These are phyloP conservation scores for Magnaporthiopsis rhizophila DNA, from an alignment of 2,329 filamentous ascomycete species.

Conservation along the genomic window DNA sequence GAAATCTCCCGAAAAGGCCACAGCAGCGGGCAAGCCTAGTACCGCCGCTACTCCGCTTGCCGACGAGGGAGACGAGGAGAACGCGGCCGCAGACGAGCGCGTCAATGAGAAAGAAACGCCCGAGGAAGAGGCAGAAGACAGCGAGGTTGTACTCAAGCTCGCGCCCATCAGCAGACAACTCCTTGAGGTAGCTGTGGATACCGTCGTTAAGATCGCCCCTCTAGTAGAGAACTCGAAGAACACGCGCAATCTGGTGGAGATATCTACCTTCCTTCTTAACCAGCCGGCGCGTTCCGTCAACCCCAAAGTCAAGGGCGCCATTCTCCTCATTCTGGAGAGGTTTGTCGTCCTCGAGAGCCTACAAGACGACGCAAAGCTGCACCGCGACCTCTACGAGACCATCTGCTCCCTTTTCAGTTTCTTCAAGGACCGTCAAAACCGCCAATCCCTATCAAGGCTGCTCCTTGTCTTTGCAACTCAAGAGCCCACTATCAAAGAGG, in stretches of 20 bases:
- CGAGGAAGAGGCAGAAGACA: not conserved
- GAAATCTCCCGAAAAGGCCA: not conserved
- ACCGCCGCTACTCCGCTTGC: too few relatives aligned
- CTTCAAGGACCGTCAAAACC: constrained; percentile 74
- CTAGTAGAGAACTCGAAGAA: constrained; percentile 61
- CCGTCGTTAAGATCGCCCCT: constrained; percentile 67
- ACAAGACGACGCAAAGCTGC: constrained; percentile 48
- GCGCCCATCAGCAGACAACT: constrained; percentile 55
- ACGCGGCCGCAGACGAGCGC: not conserved
- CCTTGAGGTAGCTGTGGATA: constrained; percentile 69
- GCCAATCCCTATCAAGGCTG: constrained; percentile 65
- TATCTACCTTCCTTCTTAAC: constrained; percentile 71
- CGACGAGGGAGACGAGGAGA: not conserved
- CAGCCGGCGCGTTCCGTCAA: constrained; percentile 80
- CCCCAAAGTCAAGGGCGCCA: constrained; percentile 71
- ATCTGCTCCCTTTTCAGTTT: constrained; percentile 80
- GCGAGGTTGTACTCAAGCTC: not conserved
- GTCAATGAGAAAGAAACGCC: not conserved
- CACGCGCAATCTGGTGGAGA: constrained; percentile 68
- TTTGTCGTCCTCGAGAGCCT: constrained; percentile 63
- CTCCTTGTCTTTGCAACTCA: constrained; percentile 61
- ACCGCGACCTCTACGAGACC: constrained; percentile 61
- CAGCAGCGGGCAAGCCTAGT: too few relatives aligned
- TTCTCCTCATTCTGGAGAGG: constrained; percentile 72
- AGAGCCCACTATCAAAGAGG: constrained; percentile 49